Evolutionary conservation across 352 stramenopile species (phyloP), one percentile per base, ranked within the genome.

Genomic region (Pythium grandisporangium): DNA sequence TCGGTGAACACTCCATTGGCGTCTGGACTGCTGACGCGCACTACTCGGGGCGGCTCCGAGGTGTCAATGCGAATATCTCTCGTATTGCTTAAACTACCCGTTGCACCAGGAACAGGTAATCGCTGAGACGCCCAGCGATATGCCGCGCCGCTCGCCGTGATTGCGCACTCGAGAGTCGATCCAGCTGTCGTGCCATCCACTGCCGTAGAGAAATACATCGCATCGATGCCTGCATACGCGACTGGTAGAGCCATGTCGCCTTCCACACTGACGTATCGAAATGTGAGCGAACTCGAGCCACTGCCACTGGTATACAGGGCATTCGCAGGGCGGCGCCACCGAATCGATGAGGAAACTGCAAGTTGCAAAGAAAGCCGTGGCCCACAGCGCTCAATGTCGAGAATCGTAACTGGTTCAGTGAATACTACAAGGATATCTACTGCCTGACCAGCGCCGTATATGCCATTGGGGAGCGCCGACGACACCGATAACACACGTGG

Each of bases 31-130:
- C 58, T 55, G 3, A 92, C 75, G 3, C 51, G 43, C 2, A 84
- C 30, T 5, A 88, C 61, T 10, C 61, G 55, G 10, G 73, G 75
- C 5, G 66, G 62, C n/a, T 82, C 70, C 0, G 63, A 37, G 0
- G 66, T 81, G 26, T 88, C 71, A 19, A 92, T 66, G 7, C 67
- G 63, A 33, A 92, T 74, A 27, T 84, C 63, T 4, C 64, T 57
- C n/a, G 67, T 72, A 14, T 73, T 76, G 24, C 73, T 86, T 5
- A 89, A 39, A 46, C 70, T 86, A 6, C 60, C 68, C 0, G 60
- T 73, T 2, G 59, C 16, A 17, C 54, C 45, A 1, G 70, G 60
- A 2, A 51, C 21, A 11, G 76, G 76, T 4, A 89, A 45, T 0
- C 63, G 53, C 6, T 81, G 36, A 6, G 70, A 57, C 1, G 65